Base-by-base conservation (phyloP, 31 red algal species). In the Bonnemaisonia californica region DNA sequence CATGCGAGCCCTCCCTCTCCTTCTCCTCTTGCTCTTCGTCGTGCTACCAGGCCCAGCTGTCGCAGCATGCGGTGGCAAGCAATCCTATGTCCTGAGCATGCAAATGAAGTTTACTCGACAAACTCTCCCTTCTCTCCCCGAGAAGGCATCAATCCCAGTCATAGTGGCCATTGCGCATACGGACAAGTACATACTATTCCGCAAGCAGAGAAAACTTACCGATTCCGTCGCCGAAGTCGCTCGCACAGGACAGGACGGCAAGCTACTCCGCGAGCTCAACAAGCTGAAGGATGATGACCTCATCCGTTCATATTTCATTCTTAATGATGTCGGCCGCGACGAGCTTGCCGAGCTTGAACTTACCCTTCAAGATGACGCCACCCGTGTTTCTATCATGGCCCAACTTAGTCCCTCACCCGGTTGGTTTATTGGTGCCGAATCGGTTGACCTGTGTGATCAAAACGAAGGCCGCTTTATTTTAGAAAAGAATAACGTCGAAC, bases 141-240 rank as follows among this genome's bases (percentile, higher is more conserved):
- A 69, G 34, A 77, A 78, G 54, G 62, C 83, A 45, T 57, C 69
- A 22, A 68, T 87, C 26, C 85, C 85, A 28, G 56, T 89, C 28
- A 3, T 89, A 11, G 68, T 89, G 22, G 85, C 85, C 58, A 76
- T 89, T 11, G 64, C 76, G 23, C 85, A 89, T 57, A 71, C 34
- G 7, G 36, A 39, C 31, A 41, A 26, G 16, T 81, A 71, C 57
- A 35, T 54, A 37, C 35, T 89, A 19, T 89, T 89, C 54, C 61
- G 56, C 33, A 38, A 51, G 24, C 31, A 48, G 2, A 63, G 79
- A 18, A 39, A 54, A 33, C 27, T 89, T 8, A 80, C 33, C 30
- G 85, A 89, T 55, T 32, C 40, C 28, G 85, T 78, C 23, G 85
- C 85, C 2, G 85, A 89, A 59, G 85, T 89, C 35, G 85, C 76